These are phyloP conservation scores for Magnusiomyces tetraspermus DNA, from an alignment of 1,139 yeast genomes.

Conservation along the genomic window DNA sequence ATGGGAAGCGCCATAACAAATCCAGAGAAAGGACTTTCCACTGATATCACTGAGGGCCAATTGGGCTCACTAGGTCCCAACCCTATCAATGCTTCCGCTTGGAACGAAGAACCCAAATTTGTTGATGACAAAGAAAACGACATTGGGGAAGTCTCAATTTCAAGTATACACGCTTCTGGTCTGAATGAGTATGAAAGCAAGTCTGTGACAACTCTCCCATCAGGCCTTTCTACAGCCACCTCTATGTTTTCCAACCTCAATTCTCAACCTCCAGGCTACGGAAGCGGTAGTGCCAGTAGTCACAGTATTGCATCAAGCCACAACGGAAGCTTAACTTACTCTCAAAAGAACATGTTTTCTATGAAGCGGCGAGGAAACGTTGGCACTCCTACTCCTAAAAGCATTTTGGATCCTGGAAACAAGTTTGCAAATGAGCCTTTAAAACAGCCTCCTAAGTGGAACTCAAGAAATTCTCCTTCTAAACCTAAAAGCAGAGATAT, in stretches of 20 bases:
- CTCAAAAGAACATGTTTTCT: not conserved
- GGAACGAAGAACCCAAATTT: too few relatives aligned
- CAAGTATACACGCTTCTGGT: conserved; percentile 29
- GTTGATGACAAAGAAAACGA: too few relatives aligned
- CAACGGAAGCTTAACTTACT: not conserved
- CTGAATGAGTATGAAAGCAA: not conserved
- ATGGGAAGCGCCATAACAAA: too few relatives aligned
- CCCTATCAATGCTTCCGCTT: too few relatives aligned
- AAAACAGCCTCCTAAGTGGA: too few relatives aligned
- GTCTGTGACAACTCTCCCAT: not conserved
- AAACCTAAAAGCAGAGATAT: too few relatives aligned
- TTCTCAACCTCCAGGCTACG: not conserved
- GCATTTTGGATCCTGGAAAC: too few relatives aligned
- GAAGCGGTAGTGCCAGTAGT: not conserved
- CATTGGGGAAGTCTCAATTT: conserved; percentile 27
- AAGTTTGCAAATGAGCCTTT: not conserved
- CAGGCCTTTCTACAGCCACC: not conserved
- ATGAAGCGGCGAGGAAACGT: not conserved
- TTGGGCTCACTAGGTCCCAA: too few relatives aligned
- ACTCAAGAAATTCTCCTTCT: not conserved
- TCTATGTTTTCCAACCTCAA: not conserved
- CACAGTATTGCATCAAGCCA: not conserved
- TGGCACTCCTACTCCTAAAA: not conserved
- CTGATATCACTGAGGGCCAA: too few relatives aligned
- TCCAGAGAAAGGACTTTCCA: too few relatives aligned